Evolutionary conservation across 148 eudicot species (phyloP).

Genomic region (Fagopyrum tataricum): DNA sequence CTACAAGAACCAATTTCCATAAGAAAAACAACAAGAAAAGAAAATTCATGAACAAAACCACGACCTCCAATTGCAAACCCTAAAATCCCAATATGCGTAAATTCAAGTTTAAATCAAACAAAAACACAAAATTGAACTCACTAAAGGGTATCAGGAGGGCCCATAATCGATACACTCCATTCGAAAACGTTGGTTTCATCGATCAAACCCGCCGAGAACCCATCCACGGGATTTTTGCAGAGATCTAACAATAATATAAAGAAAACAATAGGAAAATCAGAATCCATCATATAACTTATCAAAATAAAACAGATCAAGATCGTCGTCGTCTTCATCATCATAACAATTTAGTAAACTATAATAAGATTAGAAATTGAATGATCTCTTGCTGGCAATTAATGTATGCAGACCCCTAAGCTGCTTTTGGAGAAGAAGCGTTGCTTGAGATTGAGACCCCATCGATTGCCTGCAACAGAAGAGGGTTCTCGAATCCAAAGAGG

Average conservation of each 20-base stretch:
- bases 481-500: neutral
- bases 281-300: constrained; percentile 7
- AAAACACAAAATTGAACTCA: constrained; percentile 28
- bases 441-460: constrained; percentile 64
- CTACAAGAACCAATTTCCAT: neutral
- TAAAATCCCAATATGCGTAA: neutral
- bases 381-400: neutral
- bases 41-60: neutral
- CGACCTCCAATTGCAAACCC: neutral
- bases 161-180: constrained; percentile 84
- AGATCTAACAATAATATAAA: constrained; percentile 46
- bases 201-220: constrained; percentile 83
- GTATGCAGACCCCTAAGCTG: constrained; percentile 52
- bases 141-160: constrained; percentile 88
- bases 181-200: constrained; percentile 69
- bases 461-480: neutral
- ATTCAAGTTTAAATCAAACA: constrained; percentile 49
- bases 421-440: constrained; percentile 66
- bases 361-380: constrained; percentile 13
- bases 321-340: neutral
- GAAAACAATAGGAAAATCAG: constrained; percentile 9
- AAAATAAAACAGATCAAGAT: neutral
- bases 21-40: neutral
- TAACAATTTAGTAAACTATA: neutral
- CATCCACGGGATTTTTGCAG: constrained; percentile 76